Conservation (phyloP, 805 yeast genomes). For the Henningerozyma blattae region DNA sequence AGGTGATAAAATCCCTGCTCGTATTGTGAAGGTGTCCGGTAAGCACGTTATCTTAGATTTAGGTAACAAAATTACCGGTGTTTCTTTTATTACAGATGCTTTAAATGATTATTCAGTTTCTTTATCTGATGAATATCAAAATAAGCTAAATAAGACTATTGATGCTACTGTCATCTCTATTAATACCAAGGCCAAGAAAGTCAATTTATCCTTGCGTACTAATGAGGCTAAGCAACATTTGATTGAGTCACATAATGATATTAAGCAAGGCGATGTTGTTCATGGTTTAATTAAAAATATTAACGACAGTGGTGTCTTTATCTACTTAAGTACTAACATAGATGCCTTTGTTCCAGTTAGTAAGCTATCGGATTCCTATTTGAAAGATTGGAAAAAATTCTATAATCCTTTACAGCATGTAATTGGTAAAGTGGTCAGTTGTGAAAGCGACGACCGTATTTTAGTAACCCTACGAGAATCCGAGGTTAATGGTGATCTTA, state of each 20-base stretch:
- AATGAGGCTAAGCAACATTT: constrained; percentile 36
- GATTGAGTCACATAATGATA: constrained; percentile 37
- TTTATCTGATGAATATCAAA: constrained; percentile 36
- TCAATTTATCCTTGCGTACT: constrained; percentile 54
- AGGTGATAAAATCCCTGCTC: constrained; percentile 49
- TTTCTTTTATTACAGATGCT: constrained; percentile 68
- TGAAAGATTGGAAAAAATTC: constrained; percentile 80
- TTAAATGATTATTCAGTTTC: constrained; percentile 50
- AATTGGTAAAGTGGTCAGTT: constrained; percentile 55
- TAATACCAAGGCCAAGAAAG: constrained; percentile 32
- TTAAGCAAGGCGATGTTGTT: constrained; percentile 59
- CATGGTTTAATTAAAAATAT: constrained; percentile 73
- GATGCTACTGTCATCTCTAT: constrained; percentile 39
- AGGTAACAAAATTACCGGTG: constrained; percentile 42
- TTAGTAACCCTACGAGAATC: constrained; percentile 72
- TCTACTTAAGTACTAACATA: constrained; percentile 57
- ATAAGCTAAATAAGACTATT: constrained; percentile 36
- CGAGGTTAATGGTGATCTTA: constrained; percentile 60
- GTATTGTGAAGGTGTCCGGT: constrained; percentile 45
- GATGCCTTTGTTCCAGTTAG: constrained; percentile 72
- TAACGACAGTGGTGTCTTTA: constrained; percentile 65
- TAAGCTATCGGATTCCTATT: constrained; percentile 68
- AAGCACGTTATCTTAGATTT: constrained; percentile 56
- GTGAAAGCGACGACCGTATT: constrained; percentile 51
- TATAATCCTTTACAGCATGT: constrained; percentile 64